Base-by-base conservation (phyloP, 1,284 basidiomycete genomes). In the Dichomitus squalens region DNA sequence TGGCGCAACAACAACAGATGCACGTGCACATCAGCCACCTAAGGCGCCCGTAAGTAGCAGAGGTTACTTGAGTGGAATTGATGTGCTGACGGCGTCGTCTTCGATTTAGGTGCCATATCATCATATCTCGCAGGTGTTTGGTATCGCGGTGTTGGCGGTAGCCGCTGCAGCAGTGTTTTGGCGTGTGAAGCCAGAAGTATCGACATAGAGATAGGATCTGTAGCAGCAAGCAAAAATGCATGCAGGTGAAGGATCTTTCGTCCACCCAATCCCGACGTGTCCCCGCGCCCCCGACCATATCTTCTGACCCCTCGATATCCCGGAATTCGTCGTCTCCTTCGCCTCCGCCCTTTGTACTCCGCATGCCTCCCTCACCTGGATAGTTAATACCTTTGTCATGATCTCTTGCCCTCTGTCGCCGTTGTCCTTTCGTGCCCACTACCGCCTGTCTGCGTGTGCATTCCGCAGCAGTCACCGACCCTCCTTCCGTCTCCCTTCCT, bases 161-260 rank as follows among this genome's bases (percentile, higher is more conserved):
- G 85, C 84, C 7, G 84, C 85, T 3, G 83, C 79, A 7, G 85
- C 85, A 4, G 86, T 87, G 40, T 72, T 85, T 64, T 88, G 84
- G 84, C 77, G 83, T 55, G 82, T 86, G 14, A 84, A 82, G 64
- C 75, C 77, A 34, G 77, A 78, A 40, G 31, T 57, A 38, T 46
- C 59, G 8, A 53, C 55, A 61, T 64, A 64, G 62, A 49, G 29
- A 39, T 41, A 33, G 49, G 43, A 49, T 51, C 48, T 33, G 46
- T 56, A 56, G 54, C 52, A 56, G 51, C 50, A 48, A 59, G 53
- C 36, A 60, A 59, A 63, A 63, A 55, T 23, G 53, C 50, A 57
- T 55, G 53, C 57, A 63, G 58, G 61, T 63, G 53, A 58, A 50
- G 59, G 35, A 40, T 46, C 36, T 53, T 25, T 9, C 7, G 18